Evolutionary conservation across 768 basidiomycete genomes (phyloP), one percentile per base, ranked within the genome.

Genomic region (Podaxis sp.): DNA sequence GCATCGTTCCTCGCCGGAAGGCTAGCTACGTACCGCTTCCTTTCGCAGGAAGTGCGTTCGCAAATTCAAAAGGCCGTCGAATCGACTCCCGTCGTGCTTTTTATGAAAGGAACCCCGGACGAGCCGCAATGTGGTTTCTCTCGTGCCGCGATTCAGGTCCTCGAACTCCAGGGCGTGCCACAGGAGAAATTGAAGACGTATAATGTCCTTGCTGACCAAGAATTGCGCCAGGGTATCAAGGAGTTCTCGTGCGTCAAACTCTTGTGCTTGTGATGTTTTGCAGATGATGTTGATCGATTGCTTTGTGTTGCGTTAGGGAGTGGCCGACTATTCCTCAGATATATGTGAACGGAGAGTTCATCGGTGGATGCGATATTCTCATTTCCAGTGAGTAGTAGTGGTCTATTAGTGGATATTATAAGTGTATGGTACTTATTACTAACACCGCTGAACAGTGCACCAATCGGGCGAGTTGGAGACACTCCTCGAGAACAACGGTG

Each of bases 281-380:
- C 6, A 6, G 5, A 35, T 36, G 25, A 35, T 36, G 25, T 44
- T 11, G 56, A 50, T 55, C 47, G 18, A 42, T 48, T 9, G 57
- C 38, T 28, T 16, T 59, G 42, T 32, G 32, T 6, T 9, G 7
- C 32, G 37, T 61, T 67, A 98, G 95, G 23, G 92, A 97, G 64
- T 99, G 96, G 96, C 96, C 96, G 13, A 99, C 96, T 18, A 88
- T 99, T 64, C 96, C 96, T 10, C 96, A 99, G 71, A 72, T 99
- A 11, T 99, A 96, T 69, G 81, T 98, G 37, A 87, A 91, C 57
- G 96, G 95, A 4, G 95, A 97, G 71, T 99, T 99, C 68, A 80
- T 99, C 44, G 96, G 96, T 35, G 97, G 96, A 56, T 97, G 95
- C 72, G 96, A 99, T 76, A 98, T 99, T 66, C 75, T 98, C 21